A percentile compares a stretch with the other conserved stretches of the same genome.
Evolutionary conservation across 306 rosid genomes (phyloP).

Genomic region (Betula pendula): DNA sequence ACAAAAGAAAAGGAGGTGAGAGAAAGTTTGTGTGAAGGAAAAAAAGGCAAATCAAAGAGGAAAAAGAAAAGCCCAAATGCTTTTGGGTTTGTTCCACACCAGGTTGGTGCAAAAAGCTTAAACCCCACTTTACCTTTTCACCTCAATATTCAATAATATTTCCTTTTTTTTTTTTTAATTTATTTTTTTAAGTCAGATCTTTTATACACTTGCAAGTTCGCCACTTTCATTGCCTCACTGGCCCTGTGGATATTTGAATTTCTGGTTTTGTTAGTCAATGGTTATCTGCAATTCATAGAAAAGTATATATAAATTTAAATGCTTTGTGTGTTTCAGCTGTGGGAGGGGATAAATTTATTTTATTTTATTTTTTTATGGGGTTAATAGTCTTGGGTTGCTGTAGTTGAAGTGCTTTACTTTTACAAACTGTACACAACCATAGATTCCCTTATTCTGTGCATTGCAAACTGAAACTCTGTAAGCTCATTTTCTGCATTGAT

Average conservation of each 20-base stretch:
- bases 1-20: constrained; percentile 34
- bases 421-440: constrained; percentile 55
- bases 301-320: constrained; percentile 9
- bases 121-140: constrained; percentile 45
- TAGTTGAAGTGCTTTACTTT: constrained; percentile 57
- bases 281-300: constrained; percentile 30
- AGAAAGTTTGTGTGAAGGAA: constrained; percentile 51
- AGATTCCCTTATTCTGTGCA: constrained; percentile 55
- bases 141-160: constrained; percentile 29
- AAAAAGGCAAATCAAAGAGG: constrained; percentile 43
- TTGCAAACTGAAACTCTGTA: constrained; percentile 45
- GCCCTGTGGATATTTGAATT: constrained; percentile 29
- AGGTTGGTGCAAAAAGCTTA: constrained; percentile 51
- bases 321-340: constrained; percentile 20
- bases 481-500: constrained; percentile 51
- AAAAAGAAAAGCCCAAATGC: constrained; percentile 54
- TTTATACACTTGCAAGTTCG: constrained; percentile 29
- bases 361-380: not conserved
- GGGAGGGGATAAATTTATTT: too few species aligned
- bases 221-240: constrained; percentile 32
- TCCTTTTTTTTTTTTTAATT: not conserved
- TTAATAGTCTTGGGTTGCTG: constrained; percentile 52
- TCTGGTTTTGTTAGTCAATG: constrained; percentile 33
- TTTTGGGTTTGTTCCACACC: constrained; percentile 57
- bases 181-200: not conserved